Conservation (phyloP, 768 basidiomycete species). For the Strobilomyces echinocephalus region DNA sequence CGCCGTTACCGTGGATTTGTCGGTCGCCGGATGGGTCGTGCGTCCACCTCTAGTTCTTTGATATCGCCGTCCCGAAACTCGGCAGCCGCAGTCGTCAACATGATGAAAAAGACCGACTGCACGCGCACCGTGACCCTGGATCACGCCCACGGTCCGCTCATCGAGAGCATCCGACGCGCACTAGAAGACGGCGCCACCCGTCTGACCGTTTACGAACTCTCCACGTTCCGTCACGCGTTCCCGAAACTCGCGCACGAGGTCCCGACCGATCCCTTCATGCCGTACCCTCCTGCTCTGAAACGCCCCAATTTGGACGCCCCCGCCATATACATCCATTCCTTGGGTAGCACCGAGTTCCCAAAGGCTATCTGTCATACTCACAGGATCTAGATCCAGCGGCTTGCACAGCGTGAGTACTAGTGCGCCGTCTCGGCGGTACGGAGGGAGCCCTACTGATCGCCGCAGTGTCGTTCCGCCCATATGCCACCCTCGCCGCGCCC, state of each 20-base stretch:
- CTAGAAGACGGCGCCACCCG: neutral
- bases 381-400: constrained; percentile 32
- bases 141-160: constrained; percentile 16
- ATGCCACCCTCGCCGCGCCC: constrained; percentile 8
- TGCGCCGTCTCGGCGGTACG: neutral
- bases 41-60: constrained; percentile 22
- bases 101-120: constrained; percentile 23
- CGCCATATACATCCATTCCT: constrained; percentile 45
- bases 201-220: constrained; percentile 17
- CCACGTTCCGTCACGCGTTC: constrained; percentile 28
- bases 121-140: constrained; percentile 16
- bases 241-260: constrained; percentile 38
- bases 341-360: constrained; percentile 48
- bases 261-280: constrained; percentile 11
- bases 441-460: neutral
- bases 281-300: constrained; percentile 10
- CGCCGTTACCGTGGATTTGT: constrained; percentile 31
- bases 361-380: constrained; percentile 41
- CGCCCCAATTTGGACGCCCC: constrained; percentile 31
- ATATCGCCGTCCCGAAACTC: constrained; percentile 36
- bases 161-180: constrained; percentile 6
- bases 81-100: constrained; percentile 31
- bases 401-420: neutral
- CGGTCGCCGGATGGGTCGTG: constrained; percentile 37
- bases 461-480: constrained; percentile 1